Conservation (phyloP, 306 rosid genomes). For the Mimosa bimucronata region DNA sequence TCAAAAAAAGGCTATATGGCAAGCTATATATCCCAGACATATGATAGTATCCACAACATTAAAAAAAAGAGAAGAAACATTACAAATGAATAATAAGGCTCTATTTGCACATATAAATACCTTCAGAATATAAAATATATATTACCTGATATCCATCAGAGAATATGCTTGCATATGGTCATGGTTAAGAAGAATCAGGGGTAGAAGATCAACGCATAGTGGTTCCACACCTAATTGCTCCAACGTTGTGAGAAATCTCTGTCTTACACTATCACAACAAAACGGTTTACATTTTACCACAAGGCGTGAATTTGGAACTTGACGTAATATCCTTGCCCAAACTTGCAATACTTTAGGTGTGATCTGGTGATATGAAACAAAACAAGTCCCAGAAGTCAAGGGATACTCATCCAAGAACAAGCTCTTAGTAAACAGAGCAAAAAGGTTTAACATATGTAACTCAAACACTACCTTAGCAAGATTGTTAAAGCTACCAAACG, state of each 20-base stretch:
- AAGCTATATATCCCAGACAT: background rate
- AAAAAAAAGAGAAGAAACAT: background rate
- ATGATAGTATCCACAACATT: background rate
- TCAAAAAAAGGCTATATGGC: slow-evolving; percentile 3
- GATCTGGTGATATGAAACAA: slow-evolving; percentile 57
- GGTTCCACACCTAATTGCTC: slow-evolving; percentile 94
- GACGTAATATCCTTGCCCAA: slow-evolving; percentile 94
- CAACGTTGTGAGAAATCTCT: slow-evolving; percentile 81
- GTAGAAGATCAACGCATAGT: slow-evolving; percentile 94
- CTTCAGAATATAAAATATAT: slow-evolving; percentile 26
- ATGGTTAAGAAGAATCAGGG: slow-evolving; percentile 90
- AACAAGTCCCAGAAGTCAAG: background rate
- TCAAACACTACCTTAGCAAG: slow-evolving; percentile 84
- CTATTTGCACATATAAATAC: slow-evolving; percentile 10
- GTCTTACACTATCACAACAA: slow-evolving; percentile 95
- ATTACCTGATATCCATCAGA: slow-evolving; percentile 97
- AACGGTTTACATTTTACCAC: slow-evolving; percentile 98
- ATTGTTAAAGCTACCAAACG: slow-evolving; percentile 98
- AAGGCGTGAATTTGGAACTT: slow-evolving; percentile 94
- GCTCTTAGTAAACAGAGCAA: slow-evolving; percentile 17
- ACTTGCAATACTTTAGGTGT: slow-evolving; percentile 94
- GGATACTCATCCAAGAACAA: slow-evolving; percentile 6
- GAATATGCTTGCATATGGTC: slow-evolving; percentile 99
- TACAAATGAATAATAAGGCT: slow-evolving; percentile 18
- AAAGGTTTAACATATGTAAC: slow-evolving; percentile 21